Evolutionary conservation across 345 rosid species (phyloP), one percentile per base, ranked within the genome.

Genomic region (Mangifera indica): DNA sequence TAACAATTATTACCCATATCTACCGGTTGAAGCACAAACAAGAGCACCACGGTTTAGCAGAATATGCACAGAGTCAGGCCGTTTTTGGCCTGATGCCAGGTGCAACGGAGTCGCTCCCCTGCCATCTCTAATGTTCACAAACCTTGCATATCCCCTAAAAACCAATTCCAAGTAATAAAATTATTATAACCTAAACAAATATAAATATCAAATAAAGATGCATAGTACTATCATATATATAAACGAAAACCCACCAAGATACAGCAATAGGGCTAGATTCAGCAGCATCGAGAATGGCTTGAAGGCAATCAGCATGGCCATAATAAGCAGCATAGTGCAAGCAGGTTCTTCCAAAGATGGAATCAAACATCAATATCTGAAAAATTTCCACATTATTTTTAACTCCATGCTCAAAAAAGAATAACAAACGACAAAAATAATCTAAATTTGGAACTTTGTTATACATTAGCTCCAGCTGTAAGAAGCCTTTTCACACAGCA

Each of bases 391-490:
- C 13, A 60, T 75, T 66, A 57, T n/a, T 59, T 26, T 59, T 63
- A 11, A 14, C 62, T 67, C 67, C 56, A 22, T 67, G 56, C 44
- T 46, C 53, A 60, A 5, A 63, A 3, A 60, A 58, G 8, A 65
- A 51, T 3, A 21, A 57, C 1, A 52, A 18, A 42, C 12, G 29
- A 55, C 10, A 2, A 29, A 29, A 49, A 61, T 64, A 40, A 22
- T 22, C 44, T 25, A 69, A 46, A 51, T 15, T 8, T 60, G 22
- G 55, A 45, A 69, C 24, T 58, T 76, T 51, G 57, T 56, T 90
- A 66, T 85, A 95, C 99, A 87, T 96, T 93, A 77, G 98, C 99
- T 70, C 99, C 99, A 22, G 95, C 97, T 82, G 85, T 90, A 55
- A 94, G 79, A 66, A 96, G 93, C 86, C 84, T 93, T 82, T 85